Conservation (phyloP, 2,329 filamentous ascomycete species). For the Arthrobotrys sphaeroides region DNA sequence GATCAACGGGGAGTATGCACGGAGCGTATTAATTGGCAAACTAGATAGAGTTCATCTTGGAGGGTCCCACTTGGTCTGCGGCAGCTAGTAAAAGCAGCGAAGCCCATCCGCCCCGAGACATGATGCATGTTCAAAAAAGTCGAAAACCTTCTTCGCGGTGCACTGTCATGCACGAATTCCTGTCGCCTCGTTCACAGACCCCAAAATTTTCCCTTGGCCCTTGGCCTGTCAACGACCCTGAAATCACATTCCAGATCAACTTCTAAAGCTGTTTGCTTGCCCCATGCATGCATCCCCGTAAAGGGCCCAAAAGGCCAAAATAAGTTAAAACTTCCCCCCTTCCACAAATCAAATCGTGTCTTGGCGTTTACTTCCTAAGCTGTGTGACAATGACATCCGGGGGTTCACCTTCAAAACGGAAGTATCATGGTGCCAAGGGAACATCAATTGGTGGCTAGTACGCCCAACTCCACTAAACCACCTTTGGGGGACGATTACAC, state of each 20-base stretch:
- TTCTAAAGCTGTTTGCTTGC: background rate
- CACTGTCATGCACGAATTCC: slow-evolving; percentile 4
- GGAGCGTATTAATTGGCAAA: slow-evolving; percentile 17
- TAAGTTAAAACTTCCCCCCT: slow-evolving; percentile 14
- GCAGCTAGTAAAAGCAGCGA: slow-evolving; percentile 2
- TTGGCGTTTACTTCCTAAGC: slow-evolving; percentile 19
- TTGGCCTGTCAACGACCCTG: slow-evolving; percentile 21
- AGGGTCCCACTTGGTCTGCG: slow-evolving; percentile 4
- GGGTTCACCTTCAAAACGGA: slow-evolving; percentile 5
- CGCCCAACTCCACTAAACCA: background rate
- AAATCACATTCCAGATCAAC: slow-evolving; percentile 11
- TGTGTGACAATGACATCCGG: slow-evolving; percentile 37
- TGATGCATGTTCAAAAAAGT: background rate
- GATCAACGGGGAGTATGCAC: slow-evolving; percentile 2
- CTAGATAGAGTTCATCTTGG: slow-evolving; percentile 4
- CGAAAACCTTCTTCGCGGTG: slow-evolving; percentile 2
- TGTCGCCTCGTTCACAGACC: background rate
- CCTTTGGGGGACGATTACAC: slow-evolving; percentile 15
- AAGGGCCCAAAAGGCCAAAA: slow-evolving; percentile 15
- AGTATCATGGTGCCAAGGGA: slow-evolving; percentile 2
- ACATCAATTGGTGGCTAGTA: slow-evolving; percentile 14
- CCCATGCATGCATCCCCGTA: slow-evolving; percentile 2
- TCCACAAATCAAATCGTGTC: slow-evolving; percentile 5
- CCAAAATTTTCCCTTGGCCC: background rate
- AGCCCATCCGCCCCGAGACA: slow-evolving; percentile 40